Conservation (phyloP, 371 early-diverging fungal genomes). For the Mucor ambiguus region DNA sequence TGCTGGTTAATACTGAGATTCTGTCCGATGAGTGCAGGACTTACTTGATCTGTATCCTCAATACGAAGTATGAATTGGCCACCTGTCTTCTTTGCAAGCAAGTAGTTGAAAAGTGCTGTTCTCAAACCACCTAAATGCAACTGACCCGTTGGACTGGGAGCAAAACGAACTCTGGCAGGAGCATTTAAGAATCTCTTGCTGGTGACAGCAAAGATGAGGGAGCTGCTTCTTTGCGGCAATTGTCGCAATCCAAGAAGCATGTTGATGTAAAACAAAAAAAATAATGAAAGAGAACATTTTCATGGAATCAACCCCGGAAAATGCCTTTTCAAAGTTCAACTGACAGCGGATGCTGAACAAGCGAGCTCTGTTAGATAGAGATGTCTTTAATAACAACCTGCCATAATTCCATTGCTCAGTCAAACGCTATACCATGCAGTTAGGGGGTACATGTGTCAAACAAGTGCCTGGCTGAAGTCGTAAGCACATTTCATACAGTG, state of each 20-base stretch:
- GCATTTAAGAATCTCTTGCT: constrained; percentile 7
- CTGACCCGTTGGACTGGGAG: constrained; percentile 94
- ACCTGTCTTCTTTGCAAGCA: constrained; percentile 74
- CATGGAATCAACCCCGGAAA: constrained; percentile 1
- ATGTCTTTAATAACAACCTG: not conserved
- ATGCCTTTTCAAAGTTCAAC: not conserved
- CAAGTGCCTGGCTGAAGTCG: too few species aligned
- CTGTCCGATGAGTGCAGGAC: not conserved
- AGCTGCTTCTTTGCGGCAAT: not conserved
- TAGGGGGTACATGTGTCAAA: too few species aligned
- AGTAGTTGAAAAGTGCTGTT: constrained; percentile 91
- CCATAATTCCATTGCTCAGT: not conserved
- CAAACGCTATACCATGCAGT: too few species aligned
- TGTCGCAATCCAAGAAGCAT: constrained; percentile 5
- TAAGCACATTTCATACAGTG: too few species aligned
- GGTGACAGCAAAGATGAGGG: not conserved
- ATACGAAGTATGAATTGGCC: constrained; percentile 88
- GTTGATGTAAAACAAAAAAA: too few species aligned
- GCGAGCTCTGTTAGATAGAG: not conserved
- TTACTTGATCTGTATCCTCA: constrained; percentile 92
- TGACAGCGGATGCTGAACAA: constrained; percentile 2
- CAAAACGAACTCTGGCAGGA: constrained; percentile 85
- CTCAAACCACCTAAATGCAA: constrained; percentile 94
- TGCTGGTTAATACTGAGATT: too few species aligned
- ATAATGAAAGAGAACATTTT: not conserved